Evolutionary conservation across 2,329 filamentous ascomycete genomes (phyloP).

Genomic region (Alternaria novae-zelandiae): DNA sequence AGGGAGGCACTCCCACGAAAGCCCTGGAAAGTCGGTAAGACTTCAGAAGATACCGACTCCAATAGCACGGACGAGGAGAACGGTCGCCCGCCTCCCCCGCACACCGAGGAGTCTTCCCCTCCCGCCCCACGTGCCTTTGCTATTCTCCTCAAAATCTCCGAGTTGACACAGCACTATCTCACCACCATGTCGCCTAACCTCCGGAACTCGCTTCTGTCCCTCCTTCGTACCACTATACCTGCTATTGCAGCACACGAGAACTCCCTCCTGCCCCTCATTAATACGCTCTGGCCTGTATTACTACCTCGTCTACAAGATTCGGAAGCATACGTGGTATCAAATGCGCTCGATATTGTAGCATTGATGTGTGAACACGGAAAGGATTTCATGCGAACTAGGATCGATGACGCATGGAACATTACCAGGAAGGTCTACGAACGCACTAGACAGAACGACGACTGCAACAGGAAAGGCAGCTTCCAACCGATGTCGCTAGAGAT

Average conservation of each 20-base stretch:
- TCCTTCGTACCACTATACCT: conserved; percentile 75
- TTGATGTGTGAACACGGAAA: conserved; percentile 75
- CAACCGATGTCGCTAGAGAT: conserved; percentile 3
- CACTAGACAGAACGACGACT: conserved; percentile 17
- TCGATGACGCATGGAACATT: conserved; percentile 74
- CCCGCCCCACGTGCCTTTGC: conserved; percentile 76
- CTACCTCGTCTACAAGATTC: conserved; percentile 69
- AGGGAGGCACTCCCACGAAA: conserved; percentile 33
- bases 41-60: conserved; percentile 34
- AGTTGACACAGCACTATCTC: conserved; percentile 87
- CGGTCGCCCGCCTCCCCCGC: conserved; percentile 28
- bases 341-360: conserved; percentile 72
- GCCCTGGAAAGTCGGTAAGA: conserved; percentile 45
- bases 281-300: conserved; percentile 88
- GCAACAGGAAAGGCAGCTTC: not conserved
- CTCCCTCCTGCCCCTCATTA: conserved; percentile 85
- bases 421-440: conserved; percentile 47
- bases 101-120: conserved; percentile 59
- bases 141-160: conserved; percentile 81
- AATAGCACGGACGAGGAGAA: conserved; percentile 45
- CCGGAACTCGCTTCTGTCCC: conserved; percentile 76
- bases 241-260: conserved; percentile 79
- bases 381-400: conserved; percentile 78
- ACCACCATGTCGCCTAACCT: conserved; percentile 82
- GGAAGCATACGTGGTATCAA: conserved; percentile 72